Conservation (phyloP, 139 green algal species). For the Eudorina sp. region DNA sequence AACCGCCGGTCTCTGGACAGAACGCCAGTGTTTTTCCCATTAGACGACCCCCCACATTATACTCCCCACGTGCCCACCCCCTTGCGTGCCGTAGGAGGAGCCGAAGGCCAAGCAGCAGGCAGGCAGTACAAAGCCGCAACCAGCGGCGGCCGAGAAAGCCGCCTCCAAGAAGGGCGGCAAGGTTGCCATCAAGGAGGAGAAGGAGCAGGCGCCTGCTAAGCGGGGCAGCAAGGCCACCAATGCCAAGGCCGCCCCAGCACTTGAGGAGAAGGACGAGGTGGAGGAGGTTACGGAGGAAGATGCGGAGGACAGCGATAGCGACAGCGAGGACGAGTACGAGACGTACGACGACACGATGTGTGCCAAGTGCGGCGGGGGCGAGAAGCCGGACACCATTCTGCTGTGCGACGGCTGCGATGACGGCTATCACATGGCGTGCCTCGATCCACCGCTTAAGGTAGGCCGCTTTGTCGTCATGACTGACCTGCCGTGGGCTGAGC, state of each 20-base stretch:
- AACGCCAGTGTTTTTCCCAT: too few relatives aligned
- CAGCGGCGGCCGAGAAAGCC: background rate
- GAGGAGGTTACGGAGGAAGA: background rate
- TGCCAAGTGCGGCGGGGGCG: conserved; percentile 1
- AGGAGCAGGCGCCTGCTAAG: background rate
- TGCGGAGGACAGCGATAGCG: background rate
- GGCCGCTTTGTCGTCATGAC: too few relatives aligned
- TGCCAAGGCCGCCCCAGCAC: background rate
- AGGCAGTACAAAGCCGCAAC: background rate
- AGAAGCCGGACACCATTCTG: conserved; percentile 20
- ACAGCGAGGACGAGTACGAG: background rate
- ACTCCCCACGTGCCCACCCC: too few relatives aligned
- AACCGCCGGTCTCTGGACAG: too few relatives aligned
- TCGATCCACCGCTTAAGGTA: conserved; percentile 32
- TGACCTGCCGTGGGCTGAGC: too few relatives aligned
- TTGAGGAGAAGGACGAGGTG: background rate
- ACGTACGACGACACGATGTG: conserved; percentile 25
- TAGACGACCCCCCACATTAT: too few relatives aligned
- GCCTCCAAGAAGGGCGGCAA: background rate
- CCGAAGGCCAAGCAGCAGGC: background rate
- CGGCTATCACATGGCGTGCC: conserved; percentile 35
- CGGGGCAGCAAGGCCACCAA: background rate
- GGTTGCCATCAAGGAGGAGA: background rate
- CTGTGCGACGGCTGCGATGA: conserved; percentile 46
- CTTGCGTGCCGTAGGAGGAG: too few relatives aligned